Evolutionary conservation across 2,329 filamentous ascomycete species (phyloP), one percentile per base, ranked within the genome.

Genomic region (Fusarium sp.): DNA sequence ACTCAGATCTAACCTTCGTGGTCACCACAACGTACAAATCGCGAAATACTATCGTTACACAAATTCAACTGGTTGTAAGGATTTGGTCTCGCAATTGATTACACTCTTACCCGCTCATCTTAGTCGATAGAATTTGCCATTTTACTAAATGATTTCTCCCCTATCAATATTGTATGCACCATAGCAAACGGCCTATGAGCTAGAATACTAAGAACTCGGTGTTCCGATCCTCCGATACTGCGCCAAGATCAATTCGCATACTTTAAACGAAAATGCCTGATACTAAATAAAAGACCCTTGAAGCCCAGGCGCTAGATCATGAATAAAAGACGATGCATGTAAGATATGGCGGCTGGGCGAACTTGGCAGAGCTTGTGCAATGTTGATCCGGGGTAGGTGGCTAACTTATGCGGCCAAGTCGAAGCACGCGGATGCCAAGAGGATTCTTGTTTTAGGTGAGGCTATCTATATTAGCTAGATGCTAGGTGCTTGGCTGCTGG

Each of bases 351-450:
- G 33, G 58, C 58, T 63, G 51, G 60, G 60, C 40, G 28, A 57
- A 51, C 60, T 63, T 63, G 51, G 59, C 58, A 15, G 50, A 57
- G 50, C 56, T 63, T 66, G 56, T 40, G 62, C 46, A 48, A 20
- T 19, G 63, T 48, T 57, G 33, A 66, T 66, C 62, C 17, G 62
- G 62, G 63, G 63, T 67, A 63, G 51, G 37, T 24, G 17, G 17
- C 22, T 37, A 17, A 50, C 39, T 32, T 28, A 51, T 46, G 60
- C 43, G 30, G 58, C 61, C 51, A 64, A 64, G 58, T 49, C 26
- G 17, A 32, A 28, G 20, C 30, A 39, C 37, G 19, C 39, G 37
- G 17, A 20, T 20, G 46, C 58, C 58, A 62, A 62, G 59, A 39
- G 24, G 47, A 9, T 48, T 39, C 19, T 44, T 30, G 26, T 37